Evolutionary conservation across 1,139 yeast genomes (phyloP), one percentile per base, ranked within the genome.

Genomic region (Protomyces lactucae-debilis): DNA sequence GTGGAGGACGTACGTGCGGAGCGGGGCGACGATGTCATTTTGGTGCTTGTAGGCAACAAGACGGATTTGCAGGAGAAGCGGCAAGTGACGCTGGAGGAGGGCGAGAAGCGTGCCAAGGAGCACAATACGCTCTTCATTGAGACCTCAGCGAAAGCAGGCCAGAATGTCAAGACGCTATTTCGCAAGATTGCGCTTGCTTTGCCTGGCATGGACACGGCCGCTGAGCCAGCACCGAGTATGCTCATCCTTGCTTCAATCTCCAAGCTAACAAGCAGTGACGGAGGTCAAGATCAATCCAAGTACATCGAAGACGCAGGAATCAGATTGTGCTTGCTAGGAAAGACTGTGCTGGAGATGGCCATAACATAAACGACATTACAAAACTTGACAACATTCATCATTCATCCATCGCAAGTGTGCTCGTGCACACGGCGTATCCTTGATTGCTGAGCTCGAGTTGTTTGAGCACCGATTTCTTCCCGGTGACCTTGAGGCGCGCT

Each of bases 91-190:
- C 78, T 81, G 23, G 97, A 91, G 71, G 91, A 87, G 70, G 93
- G 90, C 64, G 91, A 86, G 73, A 79, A 79, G 66, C 88, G 87
- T 71, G 88, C 95, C 25, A 89, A 89, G 72, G 83, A 82, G 61
- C 78, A 89, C 70, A 91, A 89, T 8, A 91, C 93, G 53, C 83
- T 85, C 72, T 90, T 87, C 74, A 85, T 93, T 74, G 99, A 93
- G 74, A 93, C 99, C 2, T 87, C 96, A 68, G 95, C 98, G 37
- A 93, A 92, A 76, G 93, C 93, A 60, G 97, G 97, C 55, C 88
- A 91, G 74, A 93, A 93, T 72, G 97, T 93, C 64, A 92, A 93
- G 76, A 82, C 85, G 65, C 78, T 93, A 69, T 93, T 93, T 77
- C 89, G 91, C 73, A 88, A 87, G 73, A 88, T 93, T 68, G 99